Evolutionary conservation across 306 rosid species (phyloP), one percentile per base, ranked within the genome.

Genomic region (Luffa acutangula): DNA sequence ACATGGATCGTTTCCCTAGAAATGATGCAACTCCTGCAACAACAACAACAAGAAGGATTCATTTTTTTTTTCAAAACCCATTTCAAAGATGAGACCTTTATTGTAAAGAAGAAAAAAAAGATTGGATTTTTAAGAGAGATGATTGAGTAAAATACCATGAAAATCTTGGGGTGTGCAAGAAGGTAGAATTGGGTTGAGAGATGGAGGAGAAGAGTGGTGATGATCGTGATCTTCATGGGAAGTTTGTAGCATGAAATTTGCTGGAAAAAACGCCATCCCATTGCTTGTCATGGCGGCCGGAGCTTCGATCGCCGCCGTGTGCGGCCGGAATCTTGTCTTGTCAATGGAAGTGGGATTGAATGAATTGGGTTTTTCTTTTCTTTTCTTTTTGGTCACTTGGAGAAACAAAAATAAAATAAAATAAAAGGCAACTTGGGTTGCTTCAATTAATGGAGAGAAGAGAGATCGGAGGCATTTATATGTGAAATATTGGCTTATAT

Each of bases 261-360:
- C 84, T 36, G 91, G 87, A 84, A 96, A 96, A 89, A 96, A 96
- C 76, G 94, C 91, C 98, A 96, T 96, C 83, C 93, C 91, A 89
- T 88, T 88, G 76, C 87, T 80, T 34, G 84, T 83, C 81, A 85
- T 87, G 71, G 39, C 77, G 48, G 42, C 60, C 67, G 81, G n/a
- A 72, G 36, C 76, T 78, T 42, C 80, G 9, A 76, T 37, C 65
- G 18, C 66, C 21, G 67, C 66, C 33, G 36, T n/a, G 6, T 21
- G 9, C 76, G 37, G n/a, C 77, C 4, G 43, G 77, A 49, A 73
- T 25, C 59, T 73, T 49, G 42, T 76, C 52, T n/a, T 51, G 7
- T 33, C 14, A 25, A 69, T 41, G 17, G 53, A 69, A 69, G 53
- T 41, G 15, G 76, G 78, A 49, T 49, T 74, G 48, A 53, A 74